Conservation (phyloP, 164 flowering plant genomes). For the Chimonanthus salicifolius region DNA sequence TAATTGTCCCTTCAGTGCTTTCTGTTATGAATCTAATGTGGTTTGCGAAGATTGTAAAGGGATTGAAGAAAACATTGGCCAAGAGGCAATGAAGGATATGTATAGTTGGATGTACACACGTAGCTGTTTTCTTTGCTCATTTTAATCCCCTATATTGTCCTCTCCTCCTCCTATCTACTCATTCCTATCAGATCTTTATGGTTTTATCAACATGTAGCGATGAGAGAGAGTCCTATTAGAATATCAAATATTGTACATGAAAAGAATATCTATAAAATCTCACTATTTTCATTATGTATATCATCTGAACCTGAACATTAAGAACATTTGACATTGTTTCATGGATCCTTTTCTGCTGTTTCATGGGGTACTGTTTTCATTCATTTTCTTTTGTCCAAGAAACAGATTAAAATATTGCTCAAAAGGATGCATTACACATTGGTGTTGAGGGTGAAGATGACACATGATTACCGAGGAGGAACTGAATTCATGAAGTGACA, state of each 20-base stretch:
- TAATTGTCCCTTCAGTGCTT: conserved; percentile 60
- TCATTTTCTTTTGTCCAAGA: neutral
- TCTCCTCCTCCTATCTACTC: neutral
- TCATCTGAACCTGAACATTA: neutral
- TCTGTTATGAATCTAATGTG: conserved; percentile 79
- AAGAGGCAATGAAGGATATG: conserved; percentile 45
- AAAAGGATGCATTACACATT: neutral
- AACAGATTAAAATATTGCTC: neutral
- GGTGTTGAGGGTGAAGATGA: neutral
- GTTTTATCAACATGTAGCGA: neutral
- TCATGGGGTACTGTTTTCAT: neutral
- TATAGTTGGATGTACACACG: neutral
- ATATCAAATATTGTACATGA: neutral
- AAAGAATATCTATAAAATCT: too few species aligned
- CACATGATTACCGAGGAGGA: neutral
- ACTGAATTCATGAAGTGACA: neutral
- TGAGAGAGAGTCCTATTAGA: neutral
- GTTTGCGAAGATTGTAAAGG: conserved; percentile 83
- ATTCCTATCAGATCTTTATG: neutral
- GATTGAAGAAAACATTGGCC: conserved; percentile 67
- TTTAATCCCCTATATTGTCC: neutral
- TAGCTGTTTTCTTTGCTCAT: neutral
- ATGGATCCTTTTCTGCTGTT: neutral
- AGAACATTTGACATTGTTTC: neutral
- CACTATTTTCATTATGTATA: neutral